These are phyloP conservation scores for Geotrichum bryndzae DNA, from an alignment of 1,139 yeast genomes.

Conservation along the genomic window DNA sequence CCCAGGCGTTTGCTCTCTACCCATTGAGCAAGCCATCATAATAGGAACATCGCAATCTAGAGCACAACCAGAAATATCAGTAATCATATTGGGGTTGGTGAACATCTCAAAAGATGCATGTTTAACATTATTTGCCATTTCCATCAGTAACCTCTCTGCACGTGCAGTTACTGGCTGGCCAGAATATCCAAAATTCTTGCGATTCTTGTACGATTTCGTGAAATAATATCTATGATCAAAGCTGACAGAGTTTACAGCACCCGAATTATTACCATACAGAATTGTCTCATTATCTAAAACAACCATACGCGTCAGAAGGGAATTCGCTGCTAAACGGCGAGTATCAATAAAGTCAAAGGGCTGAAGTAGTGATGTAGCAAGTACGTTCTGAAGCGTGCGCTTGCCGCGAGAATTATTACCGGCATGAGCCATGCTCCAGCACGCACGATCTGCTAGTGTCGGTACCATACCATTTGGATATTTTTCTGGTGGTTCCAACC, in stretches of 20 bases:
- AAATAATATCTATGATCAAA: not conserved
- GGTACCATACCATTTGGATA: not conserved
- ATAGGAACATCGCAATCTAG: not conserved
- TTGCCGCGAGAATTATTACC: not conserved
- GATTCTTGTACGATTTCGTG: not conserved
- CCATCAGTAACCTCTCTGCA: too few species aligned
- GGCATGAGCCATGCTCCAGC: not conserved
- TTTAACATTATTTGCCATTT: not conserved
- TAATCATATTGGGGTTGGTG: not conserved
- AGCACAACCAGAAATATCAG: not conserved
- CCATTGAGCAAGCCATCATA: not conserved
- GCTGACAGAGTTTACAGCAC: not conserved
- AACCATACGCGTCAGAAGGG: not conserved
- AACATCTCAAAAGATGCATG: not conserved
- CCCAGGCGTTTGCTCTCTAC: not conserved
- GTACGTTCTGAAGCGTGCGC: not conserved
- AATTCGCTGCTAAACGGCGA: not conserved
- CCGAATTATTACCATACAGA: not conserved
- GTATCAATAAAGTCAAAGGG: not conserved
- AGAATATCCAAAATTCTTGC: not conserved
- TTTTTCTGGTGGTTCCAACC: not conserved
- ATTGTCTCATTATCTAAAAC: not conserved
- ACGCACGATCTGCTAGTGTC: not conserved
- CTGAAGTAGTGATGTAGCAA: not conserved
- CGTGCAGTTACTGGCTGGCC: not conserved